Base-by-base conservation (phyloP, 1,284 basidiomycete species). In the Sporisorium sorghi region DNA sequence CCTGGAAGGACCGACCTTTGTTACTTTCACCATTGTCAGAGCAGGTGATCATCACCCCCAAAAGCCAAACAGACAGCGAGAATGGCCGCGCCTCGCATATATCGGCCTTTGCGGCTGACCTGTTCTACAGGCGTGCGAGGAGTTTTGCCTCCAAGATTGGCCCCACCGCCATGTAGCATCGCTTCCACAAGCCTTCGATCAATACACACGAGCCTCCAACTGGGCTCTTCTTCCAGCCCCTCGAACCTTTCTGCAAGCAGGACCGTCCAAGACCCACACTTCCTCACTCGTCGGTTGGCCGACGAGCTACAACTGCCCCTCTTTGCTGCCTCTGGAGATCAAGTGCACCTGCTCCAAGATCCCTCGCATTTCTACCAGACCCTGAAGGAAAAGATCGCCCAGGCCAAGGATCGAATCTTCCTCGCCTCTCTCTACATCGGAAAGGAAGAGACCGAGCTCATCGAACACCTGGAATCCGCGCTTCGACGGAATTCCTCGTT, bases 401-500 rank as follows among this genome's bases (percentile, higher is more conserved):
- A 61, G 19, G 79, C 80, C 8, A 63, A 70, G n/a, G 8, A 47
- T 2, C 59, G 80, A 2, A 82, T 82, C 43, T 79, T 80, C 33
- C 56, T 82, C 37, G 65, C 77, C 10, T 78, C 77, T 7, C 75
- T 82, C 12, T 82, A 82, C 48, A 71, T 82, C 32, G 80, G 80
- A 11, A 79, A 78, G 46, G 79, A 80, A 21, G 80, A 82, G 52
- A 61, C 50, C 1, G 76, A 81, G 39, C 70, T 82, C 19, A 42
- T 70, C n/a, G 58, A 64, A 8, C 60, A 62, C 33, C 57, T 83
- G 1, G 62, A 65, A 7, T 35, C 42, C 1, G 73, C 79, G 6
- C 63, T 84, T 2, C 21, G 24, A 10, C 48, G 84, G 2, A 92
- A 91, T 63, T 88, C 89, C 0, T 75, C 87, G 3, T 87, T 99